phyloP scores from a whole-genome alignment of 2,329 filamentous ascomycete genomes.

The Fusarium sp. region DNA sequence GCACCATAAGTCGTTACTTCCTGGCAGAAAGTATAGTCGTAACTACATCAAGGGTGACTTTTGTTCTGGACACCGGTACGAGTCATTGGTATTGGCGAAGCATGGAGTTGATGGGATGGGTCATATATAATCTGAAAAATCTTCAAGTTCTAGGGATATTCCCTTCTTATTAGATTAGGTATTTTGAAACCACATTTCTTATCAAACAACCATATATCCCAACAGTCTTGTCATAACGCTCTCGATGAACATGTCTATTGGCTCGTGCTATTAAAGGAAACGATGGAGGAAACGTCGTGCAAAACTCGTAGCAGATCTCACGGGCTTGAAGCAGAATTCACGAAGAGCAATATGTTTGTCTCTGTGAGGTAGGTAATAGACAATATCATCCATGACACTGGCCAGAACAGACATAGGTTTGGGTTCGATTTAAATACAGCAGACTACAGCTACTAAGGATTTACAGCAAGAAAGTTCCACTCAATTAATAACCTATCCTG shows the following conservation, averaged over 20 bases:
- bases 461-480: not conserved
- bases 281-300: too few relatives aligned
- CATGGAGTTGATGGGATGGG: not conserved
- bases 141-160: not conserved
- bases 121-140: not conserved
- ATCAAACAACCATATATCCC: not conserved
- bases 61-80: not conserved
- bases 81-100: not conserved
- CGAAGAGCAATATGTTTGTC: too few relatives aligned
- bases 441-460: not conserved
- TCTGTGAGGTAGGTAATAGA: too few relatives aligned
- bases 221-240: not conserved
- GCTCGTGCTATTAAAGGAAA: too few relatives aligned
- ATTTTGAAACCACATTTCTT: not conserved
- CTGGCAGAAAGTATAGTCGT: not conserved
- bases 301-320: too few relatives aligned
- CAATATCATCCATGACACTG: too few relatives aligned
- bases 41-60: not conserved
- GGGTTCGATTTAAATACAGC: not conserved
- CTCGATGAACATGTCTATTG: not conserved
- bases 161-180: not conserved
- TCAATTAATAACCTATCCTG: too few relatives aligned
- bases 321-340: too few relatives aligned
- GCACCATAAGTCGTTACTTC: slow-evolving; percentile 13
- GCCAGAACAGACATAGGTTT: too few relatives aligned